These are phyloP conservation scores for Monosporascus sp. DNA, from an alignment of 2,329 filamentous ascomycete genomes.

Conservation along the genomic window DNA sequence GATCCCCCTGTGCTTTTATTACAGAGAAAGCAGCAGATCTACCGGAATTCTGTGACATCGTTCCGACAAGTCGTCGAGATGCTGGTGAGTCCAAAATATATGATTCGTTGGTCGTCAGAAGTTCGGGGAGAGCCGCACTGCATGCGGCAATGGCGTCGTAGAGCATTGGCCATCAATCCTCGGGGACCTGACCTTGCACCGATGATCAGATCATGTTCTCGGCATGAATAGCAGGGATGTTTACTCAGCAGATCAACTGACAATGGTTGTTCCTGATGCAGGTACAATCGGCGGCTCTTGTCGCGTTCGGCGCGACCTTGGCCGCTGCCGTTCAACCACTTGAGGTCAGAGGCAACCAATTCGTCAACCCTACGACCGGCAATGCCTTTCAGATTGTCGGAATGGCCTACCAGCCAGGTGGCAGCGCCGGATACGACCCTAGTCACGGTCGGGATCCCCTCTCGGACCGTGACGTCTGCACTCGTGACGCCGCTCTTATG, in stretches of 20 bases:
- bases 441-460: conserved; percentile 50
- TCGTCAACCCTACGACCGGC: conserved; percentile 53
- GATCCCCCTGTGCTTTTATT: background rate
- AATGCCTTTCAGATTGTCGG: conserved; percentile 62
- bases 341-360: conserved; percentile 50
- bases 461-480: conserved; percentile 51
- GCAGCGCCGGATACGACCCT: conserved; percentile 57
- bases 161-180: too few species aligned
- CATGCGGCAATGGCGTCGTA: background rate
- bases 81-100: background rate
- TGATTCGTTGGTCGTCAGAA: background rate
- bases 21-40: background rate
- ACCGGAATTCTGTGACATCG: background rate
- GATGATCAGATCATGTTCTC: too few species aligned
- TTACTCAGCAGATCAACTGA: background rate
- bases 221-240: too few species aligned
- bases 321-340: conserved; percentile 53
- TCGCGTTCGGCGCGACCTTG: conserved; percentile 47
- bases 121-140: background rate
- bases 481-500: conserved; percentile 61
- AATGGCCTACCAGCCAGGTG: conserved; percentile 64
- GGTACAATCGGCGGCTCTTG: conserved; percentile 39
- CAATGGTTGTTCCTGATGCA: conserved; percentile 18
- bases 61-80: background rate
- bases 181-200: background rate